Percentiles rank a stretch among this genome's conserved stretches.
These are phyloP conservation scores for Colletotrichum orbiculare DNA, from an alignment of 2,329 filamentous ascomycete genomes.

Conservation along the genomic window DNA sequence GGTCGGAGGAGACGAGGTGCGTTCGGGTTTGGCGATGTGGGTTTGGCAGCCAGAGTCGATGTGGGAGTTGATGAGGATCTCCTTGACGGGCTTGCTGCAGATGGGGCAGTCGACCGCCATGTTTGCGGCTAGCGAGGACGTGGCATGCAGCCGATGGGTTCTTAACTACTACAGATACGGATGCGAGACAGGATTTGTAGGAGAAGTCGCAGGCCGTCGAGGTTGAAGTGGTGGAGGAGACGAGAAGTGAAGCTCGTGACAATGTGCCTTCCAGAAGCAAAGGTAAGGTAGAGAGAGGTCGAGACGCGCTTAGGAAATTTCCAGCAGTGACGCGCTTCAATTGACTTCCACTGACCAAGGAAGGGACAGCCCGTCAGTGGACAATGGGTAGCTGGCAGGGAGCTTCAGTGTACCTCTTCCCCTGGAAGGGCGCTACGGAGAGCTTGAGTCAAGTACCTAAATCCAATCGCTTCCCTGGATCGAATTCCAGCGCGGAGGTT, in stretches of 20 bases:
- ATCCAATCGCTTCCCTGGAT: too few species aligned
- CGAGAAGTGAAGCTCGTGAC: too few species aligned
- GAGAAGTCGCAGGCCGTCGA: neutral
- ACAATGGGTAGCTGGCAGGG: too few species aligned
- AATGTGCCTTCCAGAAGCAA: too few species aligned
- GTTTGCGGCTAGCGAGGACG: neutral
- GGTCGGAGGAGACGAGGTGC: constrained; percentile 42
- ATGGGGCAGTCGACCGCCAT: constrained; percentile 79
- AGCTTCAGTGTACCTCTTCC: too few species aligned
- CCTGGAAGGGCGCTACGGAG: too few species aligned
- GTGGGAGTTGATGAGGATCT: constrained; percentile 86
- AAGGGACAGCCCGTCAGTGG: too few species aligned
- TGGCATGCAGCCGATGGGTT: constrained; percentile 18
- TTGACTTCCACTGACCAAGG: constrained; percentile 8
- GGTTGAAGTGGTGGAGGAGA: too few species aligned
- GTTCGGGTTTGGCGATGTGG: constrained; percentile 68
- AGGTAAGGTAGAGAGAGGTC: neutral
- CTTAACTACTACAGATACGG: constrained; percentile 14
- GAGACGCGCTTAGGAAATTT: constrained; percentile 29
- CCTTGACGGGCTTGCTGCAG: constrained; percentile 78
- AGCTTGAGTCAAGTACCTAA: too few species aligned
- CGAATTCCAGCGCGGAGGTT: constrained; percentile 5
- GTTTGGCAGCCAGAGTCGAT: constrained; percentile 84
- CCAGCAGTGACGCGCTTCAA: constrained; percentile 27
- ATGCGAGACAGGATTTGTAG: constrained; percentile 4